Evolutionary conservation across 2,329 filamentous ascomycete genomes (phyloP), one percentile per base, ranked within the genome.

Genomic region (Daldinia eschscholtzii): DNA sequence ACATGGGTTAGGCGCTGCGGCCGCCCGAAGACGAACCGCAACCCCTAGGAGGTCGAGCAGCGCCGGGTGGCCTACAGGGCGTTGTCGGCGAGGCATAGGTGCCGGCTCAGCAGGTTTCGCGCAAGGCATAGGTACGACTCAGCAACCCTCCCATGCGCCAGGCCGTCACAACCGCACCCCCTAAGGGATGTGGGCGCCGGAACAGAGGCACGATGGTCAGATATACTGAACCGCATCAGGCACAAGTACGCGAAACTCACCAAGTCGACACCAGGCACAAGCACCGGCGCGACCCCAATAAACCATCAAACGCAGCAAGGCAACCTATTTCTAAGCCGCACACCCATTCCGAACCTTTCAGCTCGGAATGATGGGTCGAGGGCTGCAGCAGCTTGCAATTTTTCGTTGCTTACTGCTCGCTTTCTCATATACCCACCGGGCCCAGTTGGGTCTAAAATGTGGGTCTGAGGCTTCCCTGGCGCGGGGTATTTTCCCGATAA

Each of bases 351-450:
- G 0, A 23, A 46, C 20, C 42, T 46, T 46, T 23, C 42, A 2
- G 13, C 23, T 7, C 0, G 4, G 20, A 2, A 23, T 12, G 3
- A 12, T n/a, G 42, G 20, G 42, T 46, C 18, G 20, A 46, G 42
- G 20, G 42, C 15, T 23, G 42, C 46, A n/a, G 23, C 10, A 50
- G 23, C 9, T 15, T n/a, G 10, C 57, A 48, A 42, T 18, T 58
- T 59, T 23, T 12, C 20, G 10, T 59, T 12, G 12, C 26, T 33
- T 20, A 48, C 52, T 30, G 35, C 13, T 53, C 46, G 59, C 67
- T 65, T 65, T 69, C 64, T 70, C 67, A 72, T 69, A 68, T 67
- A 71, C 67, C 70, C 65, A 72, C 71, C 70, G 70, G 63, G 53
- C 70, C 44, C 65, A 56, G n/a, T 30, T 50, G 46, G 46, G 26